These are phyloP conservation scores for Ceriops zippeliana DNA, from an alignment of 345 rosid species.

Conservation along the genomic window DNA sequence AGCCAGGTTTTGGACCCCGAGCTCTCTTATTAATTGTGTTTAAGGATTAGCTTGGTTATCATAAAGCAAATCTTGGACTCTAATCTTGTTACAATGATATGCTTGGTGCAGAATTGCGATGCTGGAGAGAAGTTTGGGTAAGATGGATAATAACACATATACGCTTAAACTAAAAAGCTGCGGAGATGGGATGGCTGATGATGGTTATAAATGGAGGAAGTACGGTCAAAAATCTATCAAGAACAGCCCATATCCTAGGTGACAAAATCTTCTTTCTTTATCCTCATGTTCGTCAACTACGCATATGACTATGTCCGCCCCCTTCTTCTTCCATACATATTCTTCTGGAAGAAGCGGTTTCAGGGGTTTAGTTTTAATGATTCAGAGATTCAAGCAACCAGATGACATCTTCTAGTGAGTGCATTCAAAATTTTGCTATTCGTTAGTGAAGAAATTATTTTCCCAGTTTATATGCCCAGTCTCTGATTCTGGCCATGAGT, in stretches of 20 bases:
- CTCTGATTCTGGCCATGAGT: no score
- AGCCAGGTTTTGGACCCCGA: conserved; percentile 26
- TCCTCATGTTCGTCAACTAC: background rate
- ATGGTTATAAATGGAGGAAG: conserved; percentile 95
- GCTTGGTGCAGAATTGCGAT: conserved; percentile 16
- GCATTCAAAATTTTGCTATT: no score
- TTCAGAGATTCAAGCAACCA: no score
- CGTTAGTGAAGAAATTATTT: no score
- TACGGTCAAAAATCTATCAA: conserved; percentile 91
- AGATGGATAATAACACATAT: conserved; percentile 56
- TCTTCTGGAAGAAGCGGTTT: no score
- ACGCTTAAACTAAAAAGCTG: conserved; percentile 61
- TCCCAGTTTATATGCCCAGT: no score
- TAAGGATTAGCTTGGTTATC: no score
- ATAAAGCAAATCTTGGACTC: background rate
- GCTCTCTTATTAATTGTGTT: no score
- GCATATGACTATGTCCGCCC: no score
- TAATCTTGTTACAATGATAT: background rate
- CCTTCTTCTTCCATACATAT: no score
- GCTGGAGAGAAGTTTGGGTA: conserved; percentile 33
- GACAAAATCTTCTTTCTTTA: background rate
- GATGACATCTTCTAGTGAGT: no score
- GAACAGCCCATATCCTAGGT: conserved; percentile 87
- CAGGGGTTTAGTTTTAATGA: no score
- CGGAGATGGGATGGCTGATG: conserved; percentile 58